Evolutionary conservation across 1,284 basidiomycete species (phyloP).

Genomic region (Marasmius tenuissimus): DNA sequence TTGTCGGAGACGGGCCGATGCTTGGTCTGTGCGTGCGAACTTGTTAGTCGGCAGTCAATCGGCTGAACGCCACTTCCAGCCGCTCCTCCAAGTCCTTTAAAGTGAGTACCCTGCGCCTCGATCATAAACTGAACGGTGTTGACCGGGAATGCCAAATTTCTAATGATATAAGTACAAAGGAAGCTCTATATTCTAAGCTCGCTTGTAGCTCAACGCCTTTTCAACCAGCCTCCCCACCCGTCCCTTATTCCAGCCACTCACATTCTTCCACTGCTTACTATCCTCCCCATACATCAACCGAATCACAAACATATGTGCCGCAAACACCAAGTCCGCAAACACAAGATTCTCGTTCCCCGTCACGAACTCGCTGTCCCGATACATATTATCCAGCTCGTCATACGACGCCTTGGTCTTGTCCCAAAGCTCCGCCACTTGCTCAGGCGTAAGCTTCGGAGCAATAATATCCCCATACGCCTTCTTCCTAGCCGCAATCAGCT

Average conservation of each 20-base stretch:
- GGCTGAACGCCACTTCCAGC: no score
- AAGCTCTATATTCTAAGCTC: neutral
- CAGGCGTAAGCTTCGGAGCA: neutral
- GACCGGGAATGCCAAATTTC: no score
- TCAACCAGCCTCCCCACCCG: constrained; percentile 2
- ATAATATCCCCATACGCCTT: constrained; percentile 21
- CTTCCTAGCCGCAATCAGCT: constrained; percentile 29
- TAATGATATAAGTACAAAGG: no score
- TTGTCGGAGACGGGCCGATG: no score
- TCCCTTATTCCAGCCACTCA: constrained; percentile 29
- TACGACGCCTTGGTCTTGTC: neutral
- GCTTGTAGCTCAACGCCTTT: neutral
- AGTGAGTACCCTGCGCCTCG: no score
- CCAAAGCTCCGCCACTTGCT: neutral
- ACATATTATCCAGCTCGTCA: constrained; percentile 15
- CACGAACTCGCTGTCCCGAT: constrained; percentile 13
- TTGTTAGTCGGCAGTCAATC: no score
- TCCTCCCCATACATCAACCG: constrained; percentile 17
- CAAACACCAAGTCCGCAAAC: constrained; percentile 32
- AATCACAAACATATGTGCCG: constrained; percentile 26
- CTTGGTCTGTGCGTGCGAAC: no score
- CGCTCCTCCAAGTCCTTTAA: no score
- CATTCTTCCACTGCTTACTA: constrained; percentile 25
- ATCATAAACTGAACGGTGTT: no score
- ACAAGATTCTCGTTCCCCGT: constrained; percentile 29